phyloP scores from a whole-genome alignment of 2,329 filamentous ascomycete species.

The Pseudophaeomoniella oleicola region DNA sequence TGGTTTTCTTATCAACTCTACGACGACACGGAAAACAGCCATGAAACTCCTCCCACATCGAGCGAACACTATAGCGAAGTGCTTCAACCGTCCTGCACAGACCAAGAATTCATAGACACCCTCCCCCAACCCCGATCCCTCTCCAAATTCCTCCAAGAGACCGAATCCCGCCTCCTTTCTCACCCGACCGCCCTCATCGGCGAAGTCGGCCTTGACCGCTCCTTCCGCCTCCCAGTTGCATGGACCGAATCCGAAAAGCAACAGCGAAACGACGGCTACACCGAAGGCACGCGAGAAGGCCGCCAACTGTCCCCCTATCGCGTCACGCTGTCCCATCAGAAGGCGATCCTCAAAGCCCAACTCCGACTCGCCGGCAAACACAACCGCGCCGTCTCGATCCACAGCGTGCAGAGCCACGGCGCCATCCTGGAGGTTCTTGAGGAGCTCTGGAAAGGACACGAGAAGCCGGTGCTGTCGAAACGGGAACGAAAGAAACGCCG shows the following conservation, averaged over 20 bases:
- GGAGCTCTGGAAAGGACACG: constrained; percentile 43
- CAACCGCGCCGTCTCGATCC: constrained; percentile 42
- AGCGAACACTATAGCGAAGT: constrained; percentile 39
- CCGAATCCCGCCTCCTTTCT: constrained; percentile 28
- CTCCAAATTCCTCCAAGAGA: constrained; percentile 35
- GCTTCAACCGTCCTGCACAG: constrained; percentile 32
- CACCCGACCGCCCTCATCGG: constrained; percentile 44
- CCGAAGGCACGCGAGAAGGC: constrained; percentile 46
- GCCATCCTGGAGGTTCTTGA: constrained; percentile 40
- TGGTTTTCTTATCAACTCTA: constrained; percentile 53
- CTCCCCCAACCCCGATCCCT: constrained; percentile 41
- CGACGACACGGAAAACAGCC: constrained; percentile 22
- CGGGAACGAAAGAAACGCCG: constrained; percentile 24
- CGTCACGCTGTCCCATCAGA: constrained; percentile 44
- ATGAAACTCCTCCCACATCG: constrained; percentile 17
- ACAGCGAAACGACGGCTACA: constrained; percentile 27
- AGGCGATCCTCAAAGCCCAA: constrained; percentile 40
- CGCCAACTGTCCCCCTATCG: constrained; percentile 41
- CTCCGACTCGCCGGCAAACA: constrained; percentile 44
- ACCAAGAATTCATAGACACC: constrained; percentile 30
- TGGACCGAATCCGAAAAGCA: constrained; percentile 23
- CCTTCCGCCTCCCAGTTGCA: constrained; percentile 43
- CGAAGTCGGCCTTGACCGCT: constrained; percentile 47
- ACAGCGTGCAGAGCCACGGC: constrained; percentile 51
- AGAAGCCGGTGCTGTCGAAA: constrained; percentile 34